Evolutionary conservation across 306 rosid species (phyloP), one percentile per base, ranked within the genome.

Genomic region (Argentina anserina): DNA sequence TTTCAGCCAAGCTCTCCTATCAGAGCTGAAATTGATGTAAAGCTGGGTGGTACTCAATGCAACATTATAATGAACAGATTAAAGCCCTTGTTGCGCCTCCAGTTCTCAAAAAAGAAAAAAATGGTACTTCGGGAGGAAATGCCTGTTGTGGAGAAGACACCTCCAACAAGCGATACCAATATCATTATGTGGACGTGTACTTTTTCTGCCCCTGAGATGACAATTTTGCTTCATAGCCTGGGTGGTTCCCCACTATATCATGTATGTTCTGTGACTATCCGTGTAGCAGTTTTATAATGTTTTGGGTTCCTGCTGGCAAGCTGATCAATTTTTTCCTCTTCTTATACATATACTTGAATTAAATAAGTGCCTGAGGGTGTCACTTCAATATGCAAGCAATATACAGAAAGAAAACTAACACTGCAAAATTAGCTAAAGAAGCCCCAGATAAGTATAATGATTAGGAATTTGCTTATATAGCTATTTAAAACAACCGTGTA

Each of bases 151-250:
- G 81, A 73, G 65, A 95, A 84, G 87, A 86, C 83, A 17, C 88
- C 84, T 58, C 77, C 87, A 53, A 84, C 87, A 53, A 84, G 71
- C 12, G 93, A 90, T 78, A 74, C 79, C 82, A 87, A 92, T 80
- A 68, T 83, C 71, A 87, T 95, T 83, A 84, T 90, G 93, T 95
- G 99, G 99, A 90, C 97, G 23, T 95, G 93, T 83, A 87, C 94
- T 66, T 86, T 92, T 78, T 95, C 99, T 29, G 97, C 99, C 80
- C 99, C 99, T 75, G 99, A 95, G 85, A 90, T 91, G 96, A 95
- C 97, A 67, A 53, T 92, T 78, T 81, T 95, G 72, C 92, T 95
- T 75, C 86, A 86, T 78, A 80, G 85, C 76, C 71, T 87, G 86
- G 80, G 77, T 79, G 97, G 92, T 79, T 74, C 86, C 65, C 96